Evolutionary conservation across 1,139 yeast species (phyloP).

Genomic region (Kluyveromyces sp.): DNA sequence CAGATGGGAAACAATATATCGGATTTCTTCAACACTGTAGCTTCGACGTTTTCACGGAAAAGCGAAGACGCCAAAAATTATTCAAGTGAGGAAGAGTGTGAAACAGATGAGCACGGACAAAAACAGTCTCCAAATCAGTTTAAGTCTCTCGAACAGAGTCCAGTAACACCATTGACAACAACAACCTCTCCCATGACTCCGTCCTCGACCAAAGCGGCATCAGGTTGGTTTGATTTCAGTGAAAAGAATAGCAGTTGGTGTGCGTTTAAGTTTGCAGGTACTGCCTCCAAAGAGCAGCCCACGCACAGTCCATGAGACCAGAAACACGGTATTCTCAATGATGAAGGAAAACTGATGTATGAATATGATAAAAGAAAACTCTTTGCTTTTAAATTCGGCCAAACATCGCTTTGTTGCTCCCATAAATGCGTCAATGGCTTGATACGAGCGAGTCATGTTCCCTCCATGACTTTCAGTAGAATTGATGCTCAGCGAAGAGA

Average conservation of each 20-base stretch:
- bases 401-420: too few relatives aligned
- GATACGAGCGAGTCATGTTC: too few relatives aligned
- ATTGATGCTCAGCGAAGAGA: too few relatives aligned
- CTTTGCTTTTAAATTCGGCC: too few relatives aligned
- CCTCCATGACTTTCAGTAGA: too few relatives aligned
- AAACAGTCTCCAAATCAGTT: neutral
- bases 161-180: conserved; percentile 4
- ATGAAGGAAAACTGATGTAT: too few relatives aligned
- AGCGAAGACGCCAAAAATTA: neutral
- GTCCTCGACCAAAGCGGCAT: neutral
- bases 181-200: neutral
- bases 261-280: conserved; percentile 1
- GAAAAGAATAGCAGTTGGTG: conserved; percentile 3
- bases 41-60: conserved; percentile 3
- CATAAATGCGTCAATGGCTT: too few relatives aligned
- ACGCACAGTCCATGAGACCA: neutral
- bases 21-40: conserved; percentile 1
- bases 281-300: neutral
- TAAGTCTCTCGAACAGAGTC: conserved; percentile 1
- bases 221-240: conserved; percentile 6
- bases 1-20: conserved; percentile 5
- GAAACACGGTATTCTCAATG: too few relatives aligned
- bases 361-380: too few relatives aligned
- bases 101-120: neutral
- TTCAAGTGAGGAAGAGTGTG: neutral